Conservation (phyloP, 2,329 filamentous ascomycete genomes). For the Colletotrichum liriopes region DNA sequence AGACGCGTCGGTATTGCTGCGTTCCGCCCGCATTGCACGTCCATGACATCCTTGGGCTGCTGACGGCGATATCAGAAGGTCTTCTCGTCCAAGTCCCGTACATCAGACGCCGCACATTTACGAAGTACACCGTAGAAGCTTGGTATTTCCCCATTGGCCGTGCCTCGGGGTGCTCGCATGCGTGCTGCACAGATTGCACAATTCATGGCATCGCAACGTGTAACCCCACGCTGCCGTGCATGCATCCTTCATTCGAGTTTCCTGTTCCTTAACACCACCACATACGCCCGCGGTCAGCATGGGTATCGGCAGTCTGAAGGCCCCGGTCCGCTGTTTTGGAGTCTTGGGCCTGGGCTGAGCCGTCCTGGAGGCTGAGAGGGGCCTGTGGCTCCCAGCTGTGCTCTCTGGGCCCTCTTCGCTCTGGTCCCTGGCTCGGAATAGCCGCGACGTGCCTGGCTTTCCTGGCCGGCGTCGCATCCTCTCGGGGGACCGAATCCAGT, state of each 20-base stretch:
- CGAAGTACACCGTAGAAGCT: slow-evolving; percentile 11
- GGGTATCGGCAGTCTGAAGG: slow-evolving; percentile 32
- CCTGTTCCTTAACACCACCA: slow-evolving; percentile 34
- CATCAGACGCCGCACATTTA: slow-evolving; percentile 29
- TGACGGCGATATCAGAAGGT: slow-evolving; percentile 6
- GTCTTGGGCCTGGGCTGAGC: slow-evolving; percentile 28
- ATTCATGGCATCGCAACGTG: slow-evolving; percentile 15
- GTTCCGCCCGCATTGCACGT: slow-evolving; percentile 16
- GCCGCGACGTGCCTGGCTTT: background rate
- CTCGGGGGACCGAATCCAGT: slow-evolving; percentile 18
- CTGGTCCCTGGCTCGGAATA: background rate
- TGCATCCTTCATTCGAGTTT: slow-evolving; percentile 37
- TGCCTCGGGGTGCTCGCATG: background rate
- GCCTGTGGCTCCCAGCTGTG: background rate
- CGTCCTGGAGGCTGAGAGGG: background rate
- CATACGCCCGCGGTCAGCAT: slow-evolving; percentile 27
- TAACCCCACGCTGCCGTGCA: slow-evolving; percentile 24
- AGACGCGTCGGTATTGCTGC: slow-evolving; percentile 31
- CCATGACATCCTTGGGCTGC: background rate
- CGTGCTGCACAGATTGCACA: background rate
- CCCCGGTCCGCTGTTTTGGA: slow-evolving; percentile 28
- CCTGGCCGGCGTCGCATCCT: slow-evolving; percentile 27
- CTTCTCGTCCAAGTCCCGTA: slow-evolving; percentile 1
- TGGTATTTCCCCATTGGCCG: slow-evolving; percentile 4
- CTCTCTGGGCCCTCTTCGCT: slow-evolving; percentile 6